A percentile compares a stretch with the other conserved stretches of the same genome.
phyloP scores from a whole-genome alignment of 2,329 filamentous ascomycete genomes.

The Talaromyces rugulosus region DNA sequence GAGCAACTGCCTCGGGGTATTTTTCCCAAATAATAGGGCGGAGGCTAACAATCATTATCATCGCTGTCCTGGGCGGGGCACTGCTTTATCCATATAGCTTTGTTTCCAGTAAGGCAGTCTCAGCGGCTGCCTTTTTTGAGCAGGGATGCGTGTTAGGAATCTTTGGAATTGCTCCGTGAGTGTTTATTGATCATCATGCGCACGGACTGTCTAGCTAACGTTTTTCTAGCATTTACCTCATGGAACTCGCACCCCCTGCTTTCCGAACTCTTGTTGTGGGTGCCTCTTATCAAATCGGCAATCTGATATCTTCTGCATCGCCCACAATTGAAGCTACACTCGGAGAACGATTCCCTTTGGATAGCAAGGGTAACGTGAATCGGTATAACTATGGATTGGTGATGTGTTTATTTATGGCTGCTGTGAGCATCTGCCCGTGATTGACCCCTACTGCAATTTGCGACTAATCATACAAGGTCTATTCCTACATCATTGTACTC shows the following conservation, averaged over 20 bases:
- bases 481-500: background rate
- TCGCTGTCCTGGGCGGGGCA: constrained; percentile 60
- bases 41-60: constrained; percentile 50
- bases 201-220: too few relatives aligned
- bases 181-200: too few relatives aligned
- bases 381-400: background rate
- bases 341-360: background rate
- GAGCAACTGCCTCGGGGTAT: constrained; percentile 50
- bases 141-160: constrained; percentile 69
- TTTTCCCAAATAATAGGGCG: constrained; percentile 71
- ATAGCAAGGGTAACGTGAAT: background rate
- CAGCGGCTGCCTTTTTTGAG: constrained; percentile 33
- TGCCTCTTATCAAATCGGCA: background rate
- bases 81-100: constrained; percentile 73
- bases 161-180: constrained; percentile 59
- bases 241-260: constrained; percentile 68
- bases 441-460: too few relatives aligned
- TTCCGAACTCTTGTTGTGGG: constrained; percentile 56
- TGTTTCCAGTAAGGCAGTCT: constrained; percentile 25
- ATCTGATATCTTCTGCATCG: constrained; percentile 3
- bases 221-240: constrained; percentile 57
- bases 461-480: background rate
- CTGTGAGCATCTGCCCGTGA: constrained; percentile 18
- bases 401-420: background rate
- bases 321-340: constrained; percentile 1